Base-by-base conservation (phyloP, 2,329 filamentous ascomycete genomes). In the Teratosphaeria zuluensis region DNA sequence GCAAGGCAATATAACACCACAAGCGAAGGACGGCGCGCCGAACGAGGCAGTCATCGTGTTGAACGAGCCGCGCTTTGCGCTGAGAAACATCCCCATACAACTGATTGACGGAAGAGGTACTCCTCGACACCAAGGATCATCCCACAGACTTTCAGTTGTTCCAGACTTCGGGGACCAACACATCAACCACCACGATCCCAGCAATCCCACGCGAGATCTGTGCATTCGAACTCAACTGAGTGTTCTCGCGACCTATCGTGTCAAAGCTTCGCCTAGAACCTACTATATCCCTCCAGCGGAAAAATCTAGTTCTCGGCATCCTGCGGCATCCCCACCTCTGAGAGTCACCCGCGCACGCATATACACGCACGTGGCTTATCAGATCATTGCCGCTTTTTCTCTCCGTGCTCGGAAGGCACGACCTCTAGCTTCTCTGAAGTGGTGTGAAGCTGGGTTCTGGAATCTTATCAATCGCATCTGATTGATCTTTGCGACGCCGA, bases 401-500 rank as follows among this genome's bases (percentile, higher is more conserved):
- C 42, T 21, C n/a, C 42, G n/a, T 9, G 7, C 9, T 31, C 21
- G 11, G 28, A 33, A 53, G 28, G 31, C 31, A n/a, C 28, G 24
- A 53, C 14, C 8, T 16, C 14, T 9, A 16, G 35, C 12, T 16
- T 12, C 35, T 42, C 35, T n/a, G 31, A 53, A 21, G 31, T 33
- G 51, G 28, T 16, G 28, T 16, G 51, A 53, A 53, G 51, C 14
- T 30, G 24, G 51, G 21, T n/a, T 16, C 14, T 33, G 28, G 7
- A 53, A 56, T 61, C 57, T 58, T 53, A 58, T 59, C 53, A 51
- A 32, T 32, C 32, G 11, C 21, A 59, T 61, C 57, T 59, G 51
- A 59, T 61, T 51, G 46, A n/a, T 57, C 24, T 48, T 53, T 48
- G 48, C 31, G 11, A 11, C 51, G 48, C 38, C 51, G 28, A 21